Evolutionary conservation across 768 basidiomycete species (phyloP), one percentile per base, ranked within the genome.

Genomic region (Naganishia friedmannii): DNA sequence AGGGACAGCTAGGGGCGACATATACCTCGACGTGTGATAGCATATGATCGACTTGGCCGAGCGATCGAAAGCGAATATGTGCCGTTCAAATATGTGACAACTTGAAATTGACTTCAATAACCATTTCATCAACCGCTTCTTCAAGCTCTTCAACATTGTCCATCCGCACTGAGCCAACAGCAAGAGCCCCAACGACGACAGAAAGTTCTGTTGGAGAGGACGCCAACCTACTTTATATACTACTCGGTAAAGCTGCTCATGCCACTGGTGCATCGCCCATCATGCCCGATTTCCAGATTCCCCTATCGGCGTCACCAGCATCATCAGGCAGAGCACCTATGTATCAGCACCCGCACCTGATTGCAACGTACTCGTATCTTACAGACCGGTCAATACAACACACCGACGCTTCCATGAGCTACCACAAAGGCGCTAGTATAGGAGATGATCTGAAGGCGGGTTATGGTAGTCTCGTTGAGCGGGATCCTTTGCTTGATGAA

Each of bases 321-420:
- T 34, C 65, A 17, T 17, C 23, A 26, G 6, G 13, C 60, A 15
- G 37, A 15, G 4, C 31, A n/a, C 69, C 69, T 10, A 23, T 42
- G 13, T 77, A 78, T 39, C 77, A 73, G 19, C 46, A 37, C 21
- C 80, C 80, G 1, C 73, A 71, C n/a, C 73, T 81, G 0, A 68
- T 81, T 8, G 42, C 75, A 4, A 80, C 80, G 13, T 81, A 81
- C 66, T 80, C 79, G 5, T 79, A 81, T 65, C 73, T 73, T 1
- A 74, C 78, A 17, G 74, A 79, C 55, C 58, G 79, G 53, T 69
- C 70, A 2, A 78, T 78, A 57, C 39, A 19, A 13, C 76, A 77
- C 48, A 74, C 74, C 48, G 74, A 78, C 58, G 65, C 71, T 2
- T 77, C 78, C 8, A 77, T 78, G 74, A 71, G 75, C 8, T 77